These are phyloP conservation scores for baker's yeast (Saccharomyces cerevisiae) DNA, from an alignment of 805 yeast species.

Conservation along the genomic window DNA sequence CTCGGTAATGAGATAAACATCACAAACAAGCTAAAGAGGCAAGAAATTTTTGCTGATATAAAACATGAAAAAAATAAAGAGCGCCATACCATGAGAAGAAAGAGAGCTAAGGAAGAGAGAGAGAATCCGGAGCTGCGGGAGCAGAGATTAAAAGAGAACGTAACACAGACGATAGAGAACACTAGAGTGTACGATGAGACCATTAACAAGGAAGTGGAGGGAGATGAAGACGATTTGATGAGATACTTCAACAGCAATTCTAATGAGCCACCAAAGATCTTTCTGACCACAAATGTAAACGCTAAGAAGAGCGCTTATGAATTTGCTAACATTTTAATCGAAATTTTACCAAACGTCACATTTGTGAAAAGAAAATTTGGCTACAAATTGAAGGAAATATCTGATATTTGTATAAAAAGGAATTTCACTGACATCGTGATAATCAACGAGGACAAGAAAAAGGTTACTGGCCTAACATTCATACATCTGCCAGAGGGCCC, in stretches of 20 bases:
- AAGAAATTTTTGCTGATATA: conserved; percentile 62
- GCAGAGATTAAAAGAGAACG: conserved; percentile 68
- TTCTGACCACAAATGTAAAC: conserved; percentile 79
- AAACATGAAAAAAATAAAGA: conserved; percentile 69
- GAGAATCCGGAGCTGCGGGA: conserved; percentile 74
- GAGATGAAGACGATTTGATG: conserved; percentile 29
- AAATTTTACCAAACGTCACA: conserved; percentile 74
- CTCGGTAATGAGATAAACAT: conserved; percentile 38
- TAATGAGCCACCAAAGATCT: conserved; percentile 74
- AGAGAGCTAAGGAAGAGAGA: conserved; percentile 80
- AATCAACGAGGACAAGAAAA: conserved; percentile 88
- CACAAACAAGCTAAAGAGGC: conserved; percentile 73
- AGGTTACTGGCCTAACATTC: conserved; percentile 84
- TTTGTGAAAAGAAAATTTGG: conserved; percentile 84
- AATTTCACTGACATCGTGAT: conserved; percentile 83
- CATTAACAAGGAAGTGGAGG: conserved; percentile 40
- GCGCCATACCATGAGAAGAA: conserved; percentile 68
- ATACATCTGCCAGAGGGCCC: conserved; percentile 95
- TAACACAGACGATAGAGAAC: conserved; percentile 75
- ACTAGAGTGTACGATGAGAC: conserved; percentile 86
- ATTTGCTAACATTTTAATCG: conserved; percentile 79
- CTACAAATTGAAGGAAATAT: conserved; percentile 79
- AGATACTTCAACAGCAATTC: conserved; percentile 41
- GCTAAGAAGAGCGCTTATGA: conserved; percentile 85
- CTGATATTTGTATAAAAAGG: conserved; percentile 69